Conservation (phyloP, 2,329 filamentous ascomycete species). For the Nakataea oryzae region DNA sequence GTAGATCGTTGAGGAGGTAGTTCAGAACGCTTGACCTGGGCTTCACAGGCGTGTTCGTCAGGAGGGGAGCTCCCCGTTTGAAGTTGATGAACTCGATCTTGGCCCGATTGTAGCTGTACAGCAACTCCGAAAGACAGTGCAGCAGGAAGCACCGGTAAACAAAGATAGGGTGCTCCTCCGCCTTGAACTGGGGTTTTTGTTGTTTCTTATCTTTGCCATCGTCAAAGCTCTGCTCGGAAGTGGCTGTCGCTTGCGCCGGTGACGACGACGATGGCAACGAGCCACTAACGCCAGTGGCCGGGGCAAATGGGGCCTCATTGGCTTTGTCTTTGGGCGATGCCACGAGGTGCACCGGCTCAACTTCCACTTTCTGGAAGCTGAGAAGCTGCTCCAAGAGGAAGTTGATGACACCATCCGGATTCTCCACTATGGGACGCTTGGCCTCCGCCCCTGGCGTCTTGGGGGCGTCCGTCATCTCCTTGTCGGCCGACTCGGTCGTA, state of each 20-base stretch:
- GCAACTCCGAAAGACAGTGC: slow-evolving; percentile 80
- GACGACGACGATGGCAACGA: slow-evolving; percentile 4
- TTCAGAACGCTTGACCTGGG: slow-evolving; percentile 87
- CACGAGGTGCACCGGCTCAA: slow-evolving; percentile 33
- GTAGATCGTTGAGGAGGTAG: slow-evolving; percentile 76
- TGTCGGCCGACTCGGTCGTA: slow-evolving; percentile 48
- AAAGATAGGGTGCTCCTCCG: slow-evolving; percentile 90
- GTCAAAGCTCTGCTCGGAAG: slow-evolving; percentile 9
- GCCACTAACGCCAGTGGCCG: not conserved
- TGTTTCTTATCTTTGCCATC: slow-evolving; percentile 51
- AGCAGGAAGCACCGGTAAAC: slow-evolving; percentile 93
- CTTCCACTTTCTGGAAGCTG: slow-evolving; percentile 87
- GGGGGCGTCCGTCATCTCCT: slow-evolving; percentile 50
- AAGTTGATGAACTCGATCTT: slow-evolving; percentile 99
- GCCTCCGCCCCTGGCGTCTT: slow-evolving; percentile 53
- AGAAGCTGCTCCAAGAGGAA: slow-evolving; percentile 88
- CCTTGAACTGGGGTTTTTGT: slow-evolving; percentile 70
- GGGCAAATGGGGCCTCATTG: not conserved
- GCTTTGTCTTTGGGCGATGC: not conserved
- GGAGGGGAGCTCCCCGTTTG: slow-evolving; percentile 78
- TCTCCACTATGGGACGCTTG: slow-evolving; percentile 79
- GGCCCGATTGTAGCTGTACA: slow-evolving; percentile 84
- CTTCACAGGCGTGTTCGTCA: slow-evolving; percentile 82
- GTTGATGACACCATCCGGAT: slow-evolving; percentile 89
- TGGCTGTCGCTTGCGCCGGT: slow-evolving; percentile 7